A percentile compares a stretch with the other conserved stretches of the same genome.
phyloP scores from a whole-genome alignment of 2,329 filamentous ascomycete species.

The Fusarium luffae region DNA sequence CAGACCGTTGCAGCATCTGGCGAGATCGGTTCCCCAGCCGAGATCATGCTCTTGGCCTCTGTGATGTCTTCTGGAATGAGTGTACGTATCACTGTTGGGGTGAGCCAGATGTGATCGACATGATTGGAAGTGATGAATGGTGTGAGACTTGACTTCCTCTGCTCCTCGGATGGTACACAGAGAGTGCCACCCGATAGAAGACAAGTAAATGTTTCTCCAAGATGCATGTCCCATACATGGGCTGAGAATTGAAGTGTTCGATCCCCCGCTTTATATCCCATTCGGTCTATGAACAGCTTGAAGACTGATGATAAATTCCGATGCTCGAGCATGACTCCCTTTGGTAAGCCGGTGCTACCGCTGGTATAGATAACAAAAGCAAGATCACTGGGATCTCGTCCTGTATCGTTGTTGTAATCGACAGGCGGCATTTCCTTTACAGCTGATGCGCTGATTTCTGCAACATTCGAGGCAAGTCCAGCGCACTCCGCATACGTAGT shows the following conservation, averaged over 20 bases:
- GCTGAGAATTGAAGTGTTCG: not conserved
- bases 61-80: not conserved
- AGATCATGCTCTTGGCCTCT: not conserved
- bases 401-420: not conserved
- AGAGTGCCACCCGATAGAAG: not conserved
- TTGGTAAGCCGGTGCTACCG: not conserved
- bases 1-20: not conserved
- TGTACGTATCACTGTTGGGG: not conserved
- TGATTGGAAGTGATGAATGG: not conserved
- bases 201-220: not conserved
- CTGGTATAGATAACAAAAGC: not conserved
- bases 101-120: not conserved
- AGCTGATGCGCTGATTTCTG: not conserved
- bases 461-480: not conserved
- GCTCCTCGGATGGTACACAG: not conserved
- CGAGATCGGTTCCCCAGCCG: not conserved
- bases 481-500: not conserved
- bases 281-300: not conserved
- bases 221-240: not conserved
- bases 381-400: not conserved
- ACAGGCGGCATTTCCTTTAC: not conserved
- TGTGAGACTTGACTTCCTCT: not conserved
- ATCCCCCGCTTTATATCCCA: not conserved
- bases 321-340: not conserved
- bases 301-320: not conserved